Percentiles rank a stretch among this genome's conserved stretches.
phyloP scores from a whole-genome alignment of 1,284 basidiomycete genomes.

The Trichosporon sp. region DNA sequence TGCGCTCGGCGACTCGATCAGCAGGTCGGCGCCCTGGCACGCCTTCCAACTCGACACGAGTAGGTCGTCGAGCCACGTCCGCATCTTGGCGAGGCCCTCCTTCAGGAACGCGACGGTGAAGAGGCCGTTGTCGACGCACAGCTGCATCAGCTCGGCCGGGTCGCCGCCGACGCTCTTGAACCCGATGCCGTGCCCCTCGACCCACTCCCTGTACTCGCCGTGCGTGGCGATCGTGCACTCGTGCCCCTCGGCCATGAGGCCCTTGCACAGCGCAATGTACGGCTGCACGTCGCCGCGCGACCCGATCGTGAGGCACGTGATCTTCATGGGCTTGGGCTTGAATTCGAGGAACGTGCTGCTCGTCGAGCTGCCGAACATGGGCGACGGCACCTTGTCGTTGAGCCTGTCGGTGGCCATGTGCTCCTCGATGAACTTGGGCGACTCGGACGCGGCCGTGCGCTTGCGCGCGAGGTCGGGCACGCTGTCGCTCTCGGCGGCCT shows the following conservation, averaged over 20 bases:
- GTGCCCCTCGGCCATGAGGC: constrained; percentile 57
- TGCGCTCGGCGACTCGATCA: constrained; percentile 63
- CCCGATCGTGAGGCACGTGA: constrained; percentile 89
- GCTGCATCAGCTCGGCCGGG: constrained; percentile 62
- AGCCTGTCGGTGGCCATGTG: constrained; percentile 18
- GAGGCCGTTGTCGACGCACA: constrained; percentile 90
- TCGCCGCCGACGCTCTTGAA: constrained; percentile 83
- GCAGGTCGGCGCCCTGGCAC: constrained; percentile 66
- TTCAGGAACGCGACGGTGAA: constrained; percentile 92
- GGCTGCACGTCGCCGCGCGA: constrained; percentile 54
- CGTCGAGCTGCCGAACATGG: constrained; percentile 78
- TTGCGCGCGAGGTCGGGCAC: background rate
- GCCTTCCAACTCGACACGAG: constrained; percentile 65
- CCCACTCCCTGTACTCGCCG: constrained; percentile 60
- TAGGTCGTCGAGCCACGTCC: constrained; percentile 70
- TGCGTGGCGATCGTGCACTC: constrained; percentile 59
- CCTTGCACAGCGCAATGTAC: constrained; percentile 60
- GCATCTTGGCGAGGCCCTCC: constrained; percentile 80
- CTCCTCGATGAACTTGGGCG: constrained; percentile 3
- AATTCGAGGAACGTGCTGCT: constrained; percentile 91
- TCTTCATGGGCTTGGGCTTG: constrained; percentile 77
- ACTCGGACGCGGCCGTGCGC: background rate
- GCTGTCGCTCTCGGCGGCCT: background rate
- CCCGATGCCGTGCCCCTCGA: constrained; percentile 79
- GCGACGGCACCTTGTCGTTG: constrained; percentile 43